phyloP scores from a whole-genome alignment of 768 basidiomycete species.

The Suillus weaverae region DNA sequence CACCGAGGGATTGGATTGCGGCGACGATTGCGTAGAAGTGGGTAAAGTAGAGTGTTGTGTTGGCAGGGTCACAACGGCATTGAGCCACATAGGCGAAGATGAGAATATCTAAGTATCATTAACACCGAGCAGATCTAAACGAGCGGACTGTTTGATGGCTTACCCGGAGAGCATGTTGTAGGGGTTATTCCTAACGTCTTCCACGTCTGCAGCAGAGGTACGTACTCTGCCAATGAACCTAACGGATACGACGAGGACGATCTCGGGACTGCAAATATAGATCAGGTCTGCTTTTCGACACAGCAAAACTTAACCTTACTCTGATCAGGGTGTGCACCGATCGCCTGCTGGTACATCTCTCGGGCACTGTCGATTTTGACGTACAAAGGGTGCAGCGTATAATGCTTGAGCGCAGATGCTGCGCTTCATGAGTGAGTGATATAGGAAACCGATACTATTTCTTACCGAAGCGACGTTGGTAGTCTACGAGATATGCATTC shows the following conservation, averaged over 20 bases:
- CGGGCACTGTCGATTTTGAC: conserved; percentile 59
- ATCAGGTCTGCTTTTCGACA: conserved; percentile 8
- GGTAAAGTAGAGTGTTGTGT: conserved; percentile 65
- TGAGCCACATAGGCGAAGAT: conserved; percentile 80
- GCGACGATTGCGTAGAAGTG: conserved; percentile 52
- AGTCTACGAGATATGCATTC: conserved; percentile 64
- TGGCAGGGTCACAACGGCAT: conserved; percentile 73
- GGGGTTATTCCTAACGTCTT: conserved; percentile 63
- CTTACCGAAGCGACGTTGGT: conserved; percentile 47
- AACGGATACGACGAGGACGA: conserved; percentile 42
- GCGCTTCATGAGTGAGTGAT: conserved; percentile 11
- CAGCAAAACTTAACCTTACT: conserved; percentile 42
- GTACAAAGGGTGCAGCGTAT: conserved; percentile 41
- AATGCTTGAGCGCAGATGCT: conserved; percentile 50
- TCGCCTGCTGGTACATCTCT: conserved; percentile 69
- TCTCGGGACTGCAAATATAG: conserved; percentile 48
- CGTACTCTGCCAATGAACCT: conserved; percentile 36
- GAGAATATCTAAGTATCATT: conserved; percentile 54
- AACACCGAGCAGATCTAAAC: neutral
- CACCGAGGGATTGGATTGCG: conserved; percentile 48
- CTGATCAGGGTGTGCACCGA: conserved; percentile 79
- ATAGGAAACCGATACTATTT: conserved; percentile 11
- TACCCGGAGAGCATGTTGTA: conserved; percentile 65
- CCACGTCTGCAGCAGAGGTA: conserved; percentile 42
- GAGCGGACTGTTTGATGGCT: conserved; percentile 12